Conservation (phyloP, 1,284 basidiomycete genomes). For the Cryptococcus deneoformans region DNA sequence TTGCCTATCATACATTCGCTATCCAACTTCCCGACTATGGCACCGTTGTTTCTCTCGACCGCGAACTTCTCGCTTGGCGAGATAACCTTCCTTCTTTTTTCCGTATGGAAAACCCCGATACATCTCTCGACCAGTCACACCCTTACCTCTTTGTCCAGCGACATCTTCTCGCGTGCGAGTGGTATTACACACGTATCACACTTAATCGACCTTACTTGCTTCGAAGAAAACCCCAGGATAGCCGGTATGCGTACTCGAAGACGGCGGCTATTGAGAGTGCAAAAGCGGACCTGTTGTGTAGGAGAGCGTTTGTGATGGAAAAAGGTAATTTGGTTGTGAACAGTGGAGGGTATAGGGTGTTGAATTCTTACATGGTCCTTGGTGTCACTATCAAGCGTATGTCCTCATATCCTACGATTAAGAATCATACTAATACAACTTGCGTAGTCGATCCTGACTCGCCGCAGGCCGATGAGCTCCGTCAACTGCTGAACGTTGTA, state of each 20-base stretch:
- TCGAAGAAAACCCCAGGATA: constrained; percentile 47
- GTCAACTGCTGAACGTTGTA: constrained; percentile 49
- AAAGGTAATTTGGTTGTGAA: constrained; percentile 50
- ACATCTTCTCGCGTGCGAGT: constrained; percentile 47
- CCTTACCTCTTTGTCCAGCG: constrained; percentile 49
- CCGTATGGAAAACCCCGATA: constrained; percentile 43
- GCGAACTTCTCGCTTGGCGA: constrained; percentile 49
- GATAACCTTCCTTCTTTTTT: constrained; percentile 48
- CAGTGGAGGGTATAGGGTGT: constrained; percentile 48
- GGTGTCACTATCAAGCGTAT: constrained; percentile 51
- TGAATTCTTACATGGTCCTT: constrained; percentile 51
- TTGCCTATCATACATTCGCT: constrained; percentile 52
- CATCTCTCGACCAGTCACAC: constrained; percentile 38
- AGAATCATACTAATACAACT: neutral
- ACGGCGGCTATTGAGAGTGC: constrained; percentile 51
- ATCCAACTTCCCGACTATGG: constrained; percentile 51
- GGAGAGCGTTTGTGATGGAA: constrained; percentile 49
- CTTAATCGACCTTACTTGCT: constrained; percentile 50
- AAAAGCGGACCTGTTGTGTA: constrained; percentile 48
- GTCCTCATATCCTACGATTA: constrained; percentile 1
- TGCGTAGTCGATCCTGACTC: constrained; percentile 47
- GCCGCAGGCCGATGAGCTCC: constrained; percentile 49
- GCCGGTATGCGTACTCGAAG: constrained; percentile 48
- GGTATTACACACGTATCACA: constrained; percentile 48
- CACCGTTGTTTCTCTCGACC: constrained; percentile 50